Evolutionary conservation across 2,329 filamentous ascomycete genomes (phyloP), one percentile per base, ranked within the genome.

Genomic region (Xylogone sp.): DNA sequence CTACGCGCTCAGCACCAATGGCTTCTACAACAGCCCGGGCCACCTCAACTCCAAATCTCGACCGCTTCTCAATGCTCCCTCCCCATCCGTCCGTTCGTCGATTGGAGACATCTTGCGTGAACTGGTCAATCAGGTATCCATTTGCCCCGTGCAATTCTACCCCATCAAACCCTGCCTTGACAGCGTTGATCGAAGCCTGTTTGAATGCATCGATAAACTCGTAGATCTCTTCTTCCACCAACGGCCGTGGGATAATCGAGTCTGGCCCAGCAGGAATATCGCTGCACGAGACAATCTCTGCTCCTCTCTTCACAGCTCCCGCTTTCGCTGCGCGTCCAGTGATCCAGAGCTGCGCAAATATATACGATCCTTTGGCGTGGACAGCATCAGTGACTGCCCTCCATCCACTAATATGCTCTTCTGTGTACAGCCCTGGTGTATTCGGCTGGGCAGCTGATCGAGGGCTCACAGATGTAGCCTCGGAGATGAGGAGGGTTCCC

Each of bases 291-390:
- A 27, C 24, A 27, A 27, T 27, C 24, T 27, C 24, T 10, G 24
- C 24, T 5, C 24, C 24, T 27, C 24, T 27, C 24, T 27, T 27
- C 24, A 27, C 24, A 27, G 24, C 24, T 27, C 24, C 24, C 10
- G 24, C 24, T 10, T 27, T 27, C 24, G 24, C 24, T 6, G 66
- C 62, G 6, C 83, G 75, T 5, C 83, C 83, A 0, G 82, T 68
- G 2, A 76, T 76, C 80, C 81, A 86, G 1, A 86, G 69, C 63
- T 86, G 83, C 2, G 75, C 64, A 65, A 76, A 84, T 55, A 84
- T 81, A 58, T 72, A 77, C 20, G 73, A 75, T 21, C 79, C 79
- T 61, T 82, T 81, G 31, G 70, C 71, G 67, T 86, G 82, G 2
- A 86, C 81, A 3, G 74, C 77, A 45, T 77, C 72, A 0, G 78